A percentile compares a stretch with the other conserved stretches of the same genome.
These are phyloP conservation scores for Corymbia citriodora DNA, from an alignment of 441 rosid species.

Conservation along the genomic window DNA sequence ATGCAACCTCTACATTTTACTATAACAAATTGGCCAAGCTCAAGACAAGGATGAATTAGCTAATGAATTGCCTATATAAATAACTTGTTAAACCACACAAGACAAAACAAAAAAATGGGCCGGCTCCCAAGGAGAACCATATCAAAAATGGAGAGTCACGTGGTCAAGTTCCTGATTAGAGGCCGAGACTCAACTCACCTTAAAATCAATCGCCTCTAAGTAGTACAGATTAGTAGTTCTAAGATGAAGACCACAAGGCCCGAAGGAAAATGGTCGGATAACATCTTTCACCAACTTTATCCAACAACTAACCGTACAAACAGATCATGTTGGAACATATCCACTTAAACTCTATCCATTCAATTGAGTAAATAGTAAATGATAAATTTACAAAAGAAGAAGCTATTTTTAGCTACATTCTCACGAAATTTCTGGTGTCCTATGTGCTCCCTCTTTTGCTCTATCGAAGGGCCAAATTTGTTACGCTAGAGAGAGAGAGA, in stretches of 20 bases:
- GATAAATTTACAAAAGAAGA: background rate
- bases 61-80: background rate
- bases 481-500: too few species aligned
- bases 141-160: background rate
- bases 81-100: background rate
- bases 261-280: background rate
- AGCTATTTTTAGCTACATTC: background rate
- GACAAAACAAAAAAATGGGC: background rate
- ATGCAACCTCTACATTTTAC: background rate
- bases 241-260: rapidly evolving
- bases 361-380: background rate
- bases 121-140: background rate
- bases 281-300: background rate
- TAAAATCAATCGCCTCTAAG: background rate
- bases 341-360: background rate
- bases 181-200: background rate
- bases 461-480: background rate
- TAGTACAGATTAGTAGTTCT: background rate
- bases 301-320: background rate
- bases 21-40: background rate
- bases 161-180: background rate
- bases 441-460: background rate
- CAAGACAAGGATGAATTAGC: background rate
- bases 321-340: background rate
- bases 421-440: background rate